Evolutionary conservation across 2,329 filamentous ascomycete species (phyloP).

Genomic region (Trichocomaceae sp.): DNA sequence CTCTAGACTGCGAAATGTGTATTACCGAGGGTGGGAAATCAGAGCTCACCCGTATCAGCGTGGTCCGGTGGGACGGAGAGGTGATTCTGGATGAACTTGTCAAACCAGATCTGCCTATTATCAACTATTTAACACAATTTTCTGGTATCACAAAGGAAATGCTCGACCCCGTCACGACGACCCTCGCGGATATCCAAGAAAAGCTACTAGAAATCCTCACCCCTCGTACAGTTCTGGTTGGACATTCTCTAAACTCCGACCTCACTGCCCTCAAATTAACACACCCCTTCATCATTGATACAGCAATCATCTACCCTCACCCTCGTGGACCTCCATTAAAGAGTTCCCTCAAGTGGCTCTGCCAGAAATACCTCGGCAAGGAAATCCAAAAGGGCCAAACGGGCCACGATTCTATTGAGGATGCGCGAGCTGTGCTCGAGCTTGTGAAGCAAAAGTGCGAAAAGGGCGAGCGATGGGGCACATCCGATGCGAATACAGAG

Average conservation of each 20-base stretch:
- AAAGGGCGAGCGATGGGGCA: conserved; percentile 80
- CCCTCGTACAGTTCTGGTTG: conserved; percentile 40
- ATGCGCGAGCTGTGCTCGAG: conserved; percentile 83
- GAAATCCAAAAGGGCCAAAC: conserved; percentile 77
- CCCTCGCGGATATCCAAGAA: conserved; percentile 71
- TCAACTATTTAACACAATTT: conserved; percentile 82
- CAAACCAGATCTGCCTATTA: conserved; percentile 80
- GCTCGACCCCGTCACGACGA: conserved; percentile 76
- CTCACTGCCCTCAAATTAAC: conserved; percentile 76
- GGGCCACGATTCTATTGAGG: conserved; percentile 89
- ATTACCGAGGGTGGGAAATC: conserved; percentile 72
- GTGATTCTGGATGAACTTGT: conserved; percentile 84
- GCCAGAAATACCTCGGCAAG: conserved; percentile 74
- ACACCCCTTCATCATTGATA: conserved; percentile 92
- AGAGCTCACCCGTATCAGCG: conserved; percentile 80
- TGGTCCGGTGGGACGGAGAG: conserved; percentile 78
- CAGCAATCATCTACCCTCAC: conserved; percentile 82
- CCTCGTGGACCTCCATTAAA: conserved; percentile 83
- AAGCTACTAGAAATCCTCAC: conserved; percentile 64
- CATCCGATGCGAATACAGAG: conserved; percentile 69
- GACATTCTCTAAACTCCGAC: conserved; percentile 45
- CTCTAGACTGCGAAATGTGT: conserved; percentile 97
- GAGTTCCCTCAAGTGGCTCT: conserved; percentile 81
- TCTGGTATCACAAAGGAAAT: conserved; percentile 88
- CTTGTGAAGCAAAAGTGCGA: conserved; percentile 95